A percentile compares a stretch with the other conserved stretches of the same genome.
Conservation (phyloP, 192 early-diverging fungal genomes). For the Backusella tarrabulga region DNA sequence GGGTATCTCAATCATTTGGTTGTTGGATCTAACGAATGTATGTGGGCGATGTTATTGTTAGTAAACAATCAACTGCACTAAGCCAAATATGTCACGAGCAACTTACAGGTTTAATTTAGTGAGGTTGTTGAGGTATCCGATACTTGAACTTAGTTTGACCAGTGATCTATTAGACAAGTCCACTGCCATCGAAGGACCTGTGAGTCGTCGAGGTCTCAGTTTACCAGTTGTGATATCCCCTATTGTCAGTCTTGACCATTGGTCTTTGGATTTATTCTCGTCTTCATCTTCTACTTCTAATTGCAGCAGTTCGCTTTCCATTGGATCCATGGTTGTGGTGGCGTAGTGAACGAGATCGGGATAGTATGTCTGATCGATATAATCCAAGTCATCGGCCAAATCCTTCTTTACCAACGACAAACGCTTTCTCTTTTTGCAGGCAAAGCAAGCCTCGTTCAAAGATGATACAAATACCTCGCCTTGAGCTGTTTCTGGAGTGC, state of each 20-base stretch:
- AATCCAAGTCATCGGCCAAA: slow-evolving; percentile 24
- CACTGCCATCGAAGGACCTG: slow-evolving; percentile 2
- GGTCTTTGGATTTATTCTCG: neutral
- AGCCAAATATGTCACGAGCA: neutral
- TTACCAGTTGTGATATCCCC: neutral
- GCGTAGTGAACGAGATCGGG: slow-evolving; percentile 11
- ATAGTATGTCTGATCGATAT: slow-evolving; percentile 34
- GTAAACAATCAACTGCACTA: neutral
- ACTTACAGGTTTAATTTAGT: slow-evolving; percentile 25
- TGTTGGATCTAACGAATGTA: slow-evolving; percentile 8
- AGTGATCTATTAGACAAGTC: slow-evolving; percentile 16
- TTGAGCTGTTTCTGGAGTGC: neutral
- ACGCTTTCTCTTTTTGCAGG: slow-evolving; percentile 10
- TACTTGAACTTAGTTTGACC: slow-evolving; percentile 18
- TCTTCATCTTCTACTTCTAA: slow-evolving; percentile 11
- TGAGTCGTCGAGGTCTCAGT: slow-evolving; percentile 11
- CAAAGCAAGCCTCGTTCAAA: neutral
- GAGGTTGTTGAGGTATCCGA: slow-evolving; percentile 15
- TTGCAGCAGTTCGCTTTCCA: slow-evolving; percentile 10
- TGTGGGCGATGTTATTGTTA: neutral
- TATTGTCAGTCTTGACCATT: slow-evolving; percentile 17
- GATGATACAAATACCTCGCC: neutral
- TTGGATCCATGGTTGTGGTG: slow-evolving; percentile 19
- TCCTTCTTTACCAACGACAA: slow-evolving; percentile 12
- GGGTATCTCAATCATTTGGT: slow-evolving; percentile 15